Conservation (phyloP, 2,329 filamentous ascomycete species). For the Arthrinium phaeospermum region DNA sequence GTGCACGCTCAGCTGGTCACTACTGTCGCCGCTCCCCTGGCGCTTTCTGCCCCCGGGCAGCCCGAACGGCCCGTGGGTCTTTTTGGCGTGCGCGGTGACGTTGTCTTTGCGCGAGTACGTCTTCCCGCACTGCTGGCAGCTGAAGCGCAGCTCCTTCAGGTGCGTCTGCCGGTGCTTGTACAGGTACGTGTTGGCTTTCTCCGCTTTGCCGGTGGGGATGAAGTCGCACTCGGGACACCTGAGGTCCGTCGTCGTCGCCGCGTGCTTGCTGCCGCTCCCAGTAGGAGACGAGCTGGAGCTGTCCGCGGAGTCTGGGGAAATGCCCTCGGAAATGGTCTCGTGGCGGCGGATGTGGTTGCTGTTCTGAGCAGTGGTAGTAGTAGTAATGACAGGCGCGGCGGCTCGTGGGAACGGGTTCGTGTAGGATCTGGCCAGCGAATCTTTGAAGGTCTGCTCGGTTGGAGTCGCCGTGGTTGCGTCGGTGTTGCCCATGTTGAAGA, state of each 20-base stretch:
- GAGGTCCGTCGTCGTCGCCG: neutral
- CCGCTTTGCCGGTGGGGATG: neutral
- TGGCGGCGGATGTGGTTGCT: neutral
- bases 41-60: neutral
- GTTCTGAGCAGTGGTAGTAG: neutral
- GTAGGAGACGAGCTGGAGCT: neutral
- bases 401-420: neutral
- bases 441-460: neutral
- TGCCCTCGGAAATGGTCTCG: neutral
- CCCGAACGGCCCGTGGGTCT: neutral
- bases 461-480: neutral
- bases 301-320: neutral
- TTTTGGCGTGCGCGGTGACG: neutral
- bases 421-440: neutral
- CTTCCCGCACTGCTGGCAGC: neutral
- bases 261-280: too few species aligned
- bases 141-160: too few species aligned
- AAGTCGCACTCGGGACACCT: neutral
- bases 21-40: neutral
- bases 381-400: neutral
- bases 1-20: neutral
- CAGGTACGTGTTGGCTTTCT: neutral
- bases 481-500: neutral
- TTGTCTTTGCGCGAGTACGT: slow-evolving; percentile 6
- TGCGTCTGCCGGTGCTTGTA: neutral